These are phyloP conservation scores for Podaxis sp. DNA, from an alignment of 768 basidiomycete species.

Conservation along the genomic window DNA sequence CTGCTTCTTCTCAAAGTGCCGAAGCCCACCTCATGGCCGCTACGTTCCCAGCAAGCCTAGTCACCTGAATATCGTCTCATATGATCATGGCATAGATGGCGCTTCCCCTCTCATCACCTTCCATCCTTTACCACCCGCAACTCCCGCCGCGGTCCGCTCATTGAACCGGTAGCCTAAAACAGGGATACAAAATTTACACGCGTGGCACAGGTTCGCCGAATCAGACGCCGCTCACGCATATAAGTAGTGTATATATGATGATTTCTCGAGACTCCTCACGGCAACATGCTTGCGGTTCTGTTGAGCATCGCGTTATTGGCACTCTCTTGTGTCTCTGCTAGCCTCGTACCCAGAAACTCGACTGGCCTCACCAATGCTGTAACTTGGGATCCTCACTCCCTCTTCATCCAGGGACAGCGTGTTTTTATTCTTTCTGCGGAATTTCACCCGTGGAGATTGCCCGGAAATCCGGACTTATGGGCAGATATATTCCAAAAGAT, in stretches of 20 bases:
- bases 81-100: not conserved
- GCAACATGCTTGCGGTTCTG: not conserved
- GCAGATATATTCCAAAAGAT: constrained; percentile 62
- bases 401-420: constrained; percentile 57
- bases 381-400: constrained; percentile 60
- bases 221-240: not conserved
- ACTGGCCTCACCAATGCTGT: constrained; percentile 49
- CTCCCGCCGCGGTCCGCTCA: constrained; percentile 5
- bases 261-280: not conserved
- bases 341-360: constrained; percentile 22
- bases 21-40: not conserved
- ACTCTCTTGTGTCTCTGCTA: constrained; percentile 2
- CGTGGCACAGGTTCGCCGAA: not conserved
- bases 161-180: not conserved
- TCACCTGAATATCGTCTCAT: constrained; percentile 7
- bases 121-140: not conserved
- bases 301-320: not conserved
- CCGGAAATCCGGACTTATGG: constrained; percentile 53
- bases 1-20: not conserved
- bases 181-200: not conserved
- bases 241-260: not conserved
- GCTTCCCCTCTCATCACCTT: constrained; percentile 3
- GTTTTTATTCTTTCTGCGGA: constrained; percentile 62
- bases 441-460: constrained; percentile 59
- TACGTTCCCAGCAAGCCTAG: not conserved